A percentile compares a stretch with the other conserved stretches of the same genome.
phyloP scores from a whole-genome alignment of 139 green algal species.

The Chlorella ohadii region DNA sequence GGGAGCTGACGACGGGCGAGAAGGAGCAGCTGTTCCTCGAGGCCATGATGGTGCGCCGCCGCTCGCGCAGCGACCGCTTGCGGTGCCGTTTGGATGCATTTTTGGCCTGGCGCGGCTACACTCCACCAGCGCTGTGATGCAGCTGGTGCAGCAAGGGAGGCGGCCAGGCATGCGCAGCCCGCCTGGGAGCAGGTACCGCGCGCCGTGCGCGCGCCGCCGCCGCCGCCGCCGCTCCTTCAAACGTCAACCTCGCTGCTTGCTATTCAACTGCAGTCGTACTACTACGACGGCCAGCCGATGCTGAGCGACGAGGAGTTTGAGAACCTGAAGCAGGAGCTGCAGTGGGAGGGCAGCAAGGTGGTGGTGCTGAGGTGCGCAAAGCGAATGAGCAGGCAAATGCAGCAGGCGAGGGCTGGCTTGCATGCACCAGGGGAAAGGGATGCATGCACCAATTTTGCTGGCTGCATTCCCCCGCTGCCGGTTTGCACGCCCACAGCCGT shows the following conservation, averaged over 20 bases:
- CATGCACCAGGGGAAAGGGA: not conserved
- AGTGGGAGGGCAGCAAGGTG: conserved; percentile 87
- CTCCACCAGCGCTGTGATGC: too few relatives aligned
- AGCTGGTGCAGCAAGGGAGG: too few relatives aligned
- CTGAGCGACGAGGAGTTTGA: conserved; percentile 88
- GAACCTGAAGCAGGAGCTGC: conserved; percentile 91
- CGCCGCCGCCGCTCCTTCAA: not conserved
- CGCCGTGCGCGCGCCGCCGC: too few relatives aligned
- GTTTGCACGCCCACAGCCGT: too few relatives aligned
- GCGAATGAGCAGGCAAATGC: too few relatives aligned
- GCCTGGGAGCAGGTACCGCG: too few relatives aligned
- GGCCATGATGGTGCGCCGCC: conserved; percentile 39
- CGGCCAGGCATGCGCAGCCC: too few relatives aligned
- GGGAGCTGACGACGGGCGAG: conserved; percentile 72
- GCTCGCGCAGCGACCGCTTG: not conserved
- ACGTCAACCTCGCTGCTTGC: not conserved
- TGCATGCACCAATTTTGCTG: too few relatives aligned
- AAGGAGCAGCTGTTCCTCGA: conserved; percentile 91
- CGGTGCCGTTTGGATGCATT: too few relatives aligned
- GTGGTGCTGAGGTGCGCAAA: conserved; percentile 49
- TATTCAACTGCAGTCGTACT: conserved; percentile 57
- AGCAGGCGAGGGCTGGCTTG: not conserved
- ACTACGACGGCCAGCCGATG: conserved; percentile 76
- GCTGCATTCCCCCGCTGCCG: too few relatives aligned
- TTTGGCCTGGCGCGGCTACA: too few relatives aligned